phyloP scores from a whole-genome alignment of 495 filamentous ascomycete genomes.

The Annulohypoxylon maeteangense region DNA sequence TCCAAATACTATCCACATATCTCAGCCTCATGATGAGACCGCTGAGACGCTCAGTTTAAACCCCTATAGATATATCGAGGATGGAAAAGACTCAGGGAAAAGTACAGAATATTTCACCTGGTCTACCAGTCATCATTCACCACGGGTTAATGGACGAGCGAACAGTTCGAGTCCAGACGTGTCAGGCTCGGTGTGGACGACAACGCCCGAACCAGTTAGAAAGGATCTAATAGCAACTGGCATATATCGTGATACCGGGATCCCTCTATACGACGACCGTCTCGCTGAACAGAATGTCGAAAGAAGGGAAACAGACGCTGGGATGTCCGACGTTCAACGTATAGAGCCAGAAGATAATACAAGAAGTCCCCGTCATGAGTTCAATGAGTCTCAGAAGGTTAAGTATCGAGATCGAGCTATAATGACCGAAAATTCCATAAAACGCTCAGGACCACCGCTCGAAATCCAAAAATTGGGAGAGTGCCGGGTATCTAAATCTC shows the following conservation, averaged over 20 bases:
- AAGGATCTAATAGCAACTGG: conserved; percentile 40
- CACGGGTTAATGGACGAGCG: background rate
- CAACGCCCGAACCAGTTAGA: conserved; percentile 36
- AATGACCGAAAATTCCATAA: conserved; percentile 31
- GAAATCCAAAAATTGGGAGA: conserved; percentile 1
- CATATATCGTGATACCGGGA: conserved; percentile 38
- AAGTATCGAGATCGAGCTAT: conserved; percentile 38
- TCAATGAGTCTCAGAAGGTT: conserved; percentile 4
- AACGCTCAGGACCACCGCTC: background rate
- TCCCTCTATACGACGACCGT: conserved; percentile 22
- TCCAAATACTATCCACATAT: background rate
- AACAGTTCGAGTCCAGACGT: background rate
- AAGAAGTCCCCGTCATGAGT: background rate
- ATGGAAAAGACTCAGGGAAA: conserved; percentile 15
- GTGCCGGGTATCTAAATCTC: background rate
- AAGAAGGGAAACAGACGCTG: background rate
- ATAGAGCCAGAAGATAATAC: background rate
- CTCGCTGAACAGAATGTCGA: background rate
- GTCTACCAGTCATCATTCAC: conserved; percentile 44
- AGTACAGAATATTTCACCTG: conserved; percentile 48
- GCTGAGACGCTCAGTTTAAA: background rate
- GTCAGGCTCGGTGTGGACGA: conserved; percentile 22
- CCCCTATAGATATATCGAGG: background rate
- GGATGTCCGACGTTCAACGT: background rate
- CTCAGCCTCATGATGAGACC: background rate